A percentile compares a stretch with the other conserved stretches of the same genome.
These are phyloP conservation scores for Exophiala oligosperma DNA, from an alignment of 2,329 filamentous ascomycete species.

Conservation along the genomic window DNA sequence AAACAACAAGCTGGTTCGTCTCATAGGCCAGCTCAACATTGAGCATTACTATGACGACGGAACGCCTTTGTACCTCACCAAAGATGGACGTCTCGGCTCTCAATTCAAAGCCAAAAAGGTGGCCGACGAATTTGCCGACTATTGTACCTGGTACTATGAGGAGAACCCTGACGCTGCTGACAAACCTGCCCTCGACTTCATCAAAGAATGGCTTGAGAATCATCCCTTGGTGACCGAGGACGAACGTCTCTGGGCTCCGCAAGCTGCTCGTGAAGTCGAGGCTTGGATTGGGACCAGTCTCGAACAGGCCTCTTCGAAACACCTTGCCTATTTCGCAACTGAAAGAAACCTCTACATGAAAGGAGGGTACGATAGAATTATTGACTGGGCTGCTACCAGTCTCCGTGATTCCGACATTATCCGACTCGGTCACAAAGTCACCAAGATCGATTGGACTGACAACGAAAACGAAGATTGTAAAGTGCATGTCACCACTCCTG, in stretches of 20 bases:
- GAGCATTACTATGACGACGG: conserved; percentile 50
- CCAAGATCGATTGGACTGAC: conserved; percentile 41
- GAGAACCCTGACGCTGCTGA: conserved; percentile 44
- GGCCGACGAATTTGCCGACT: conserved; percentile 47
- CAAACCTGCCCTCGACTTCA: conserved; percentile 41
- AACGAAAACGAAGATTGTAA: conserved; percentile 28
- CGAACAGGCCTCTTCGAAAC: conserved; percentile 44
- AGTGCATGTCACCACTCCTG: conserved; percentile 27
- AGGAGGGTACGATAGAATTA: conserved; percentile 46
- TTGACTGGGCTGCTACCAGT: conserved; percentile 43
- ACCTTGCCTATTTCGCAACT: conserved; percentile 45
- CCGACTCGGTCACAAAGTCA: conserved; percentile 41
- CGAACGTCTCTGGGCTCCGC: conserved; percentile 46
- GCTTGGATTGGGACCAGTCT: conserved; percentile 46
- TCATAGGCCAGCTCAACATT: conserved; percentile 43
- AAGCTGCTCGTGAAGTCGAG: conserved; percentile 46
- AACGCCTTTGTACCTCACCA: conserved; percentile 43
- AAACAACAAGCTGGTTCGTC: conserved; percentile 45
- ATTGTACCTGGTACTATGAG: conserved; percentile 43
- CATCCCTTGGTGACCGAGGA: conserved; percentile 44
- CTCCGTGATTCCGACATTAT: conserved; percentile 39
- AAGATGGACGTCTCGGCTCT: conserved; percentile 43
- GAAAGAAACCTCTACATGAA: conserved; percentile 49
- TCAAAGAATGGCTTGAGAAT: conserved; percentile 41
- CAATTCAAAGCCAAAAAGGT: conserved; percentile 51